Conservation (phyloP, 768 basidiomycete genomes). For the Boletus vinaceobasis region DNA sequence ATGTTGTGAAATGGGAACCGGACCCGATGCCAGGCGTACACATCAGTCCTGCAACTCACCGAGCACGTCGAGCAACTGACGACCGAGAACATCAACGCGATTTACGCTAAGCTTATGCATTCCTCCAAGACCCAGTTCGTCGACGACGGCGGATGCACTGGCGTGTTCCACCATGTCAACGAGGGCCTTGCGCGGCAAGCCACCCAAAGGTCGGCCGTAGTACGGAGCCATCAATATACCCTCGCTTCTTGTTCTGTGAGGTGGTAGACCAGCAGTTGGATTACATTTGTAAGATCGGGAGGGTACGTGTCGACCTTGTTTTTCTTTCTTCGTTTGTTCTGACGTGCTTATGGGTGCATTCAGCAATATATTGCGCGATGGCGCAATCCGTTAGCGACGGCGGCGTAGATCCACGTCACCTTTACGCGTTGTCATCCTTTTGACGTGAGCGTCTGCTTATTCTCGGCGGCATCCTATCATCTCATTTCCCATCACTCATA, state of each 20-base stretch:
- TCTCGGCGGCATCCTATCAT: neutral
- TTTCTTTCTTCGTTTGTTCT: neutral
- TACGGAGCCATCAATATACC: constrained; percentile 33
- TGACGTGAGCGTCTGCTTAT: constrained; percentile 21
- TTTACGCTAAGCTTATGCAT: constrained; percentile 30
- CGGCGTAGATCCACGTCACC: constrained; percentile 35
- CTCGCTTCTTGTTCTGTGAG: constrained; percentile 31
- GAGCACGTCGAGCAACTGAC: constrained; percentile 27
- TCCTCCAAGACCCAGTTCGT: constrained; percentile 29
- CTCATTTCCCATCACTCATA: neutral
- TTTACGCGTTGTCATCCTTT: constrained; percentile 35
- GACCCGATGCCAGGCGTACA: constrained; percentile 22
- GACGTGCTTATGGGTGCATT: neutral
- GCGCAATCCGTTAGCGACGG: constrained; percentile 37
- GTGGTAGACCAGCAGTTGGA: constrained; percentile 32
- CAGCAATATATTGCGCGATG: constrained; percentile 38
- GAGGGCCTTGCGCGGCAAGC: constrained; percentile 28
- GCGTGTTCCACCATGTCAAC: constrained; percentile 25
- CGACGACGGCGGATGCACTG: constrained; percentile 6
- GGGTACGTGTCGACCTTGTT: constrained; percentile 15
- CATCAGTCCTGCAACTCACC: constrained; percentile 16
- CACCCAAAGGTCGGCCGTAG: constrained; percentile 28
- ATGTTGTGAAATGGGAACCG: neutral
- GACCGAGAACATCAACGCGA: constrained; percentile 27
- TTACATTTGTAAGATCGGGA: constrained; percentile 35